Percentiles rank a stretch among this genome's conserved stretches.
phyloP scores from a whole-genome alignment of 371 early-diverging fungal species.

The Chytridium lagenaria region DNA sequence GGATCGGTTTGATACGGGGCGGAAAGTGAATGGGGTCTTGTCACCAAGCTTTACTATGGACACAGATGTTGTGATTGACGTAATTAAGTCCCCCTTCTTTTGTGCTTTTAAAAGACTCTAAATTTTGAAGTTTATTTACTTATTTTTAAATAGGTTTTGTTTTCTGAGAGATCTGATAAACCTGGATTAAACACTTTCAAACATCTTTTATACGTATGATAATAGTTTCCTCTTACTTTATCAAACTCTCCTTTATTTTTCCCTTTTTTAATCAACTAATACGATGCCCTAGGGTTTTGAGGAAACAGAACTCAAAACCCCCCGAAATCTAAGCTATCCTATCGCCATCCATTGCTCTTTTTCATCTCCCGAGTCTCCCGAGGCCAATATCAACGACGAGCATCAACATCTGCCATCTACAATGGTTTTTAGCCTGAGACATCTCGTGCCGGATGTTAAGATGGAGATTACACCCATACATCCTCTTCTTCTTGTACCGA shows the following conservation, averaged over 20 bases:
- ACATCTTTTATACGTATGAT: background rate
- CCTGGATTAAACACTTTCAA: background rate
- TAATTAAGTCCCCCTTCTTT: too few relatives aligned
- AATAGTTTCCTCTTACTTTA: too few relatives aligned
- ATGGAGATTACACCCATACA: conserved; percentile 22
- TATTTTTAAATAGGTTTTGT: background rate
- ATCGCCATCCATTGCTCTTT: background rate
- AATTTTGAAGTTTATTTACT: background rate
- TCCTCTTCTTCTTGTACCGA: conserved; percentile 25
- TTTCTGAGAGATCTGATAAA: background rate
- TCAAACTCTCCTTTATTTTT: background rate
- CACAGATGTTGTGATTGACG: conserved; percentile 19
- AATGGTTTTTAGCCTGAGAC: background rate
- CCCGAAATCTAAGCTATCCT: background rate
- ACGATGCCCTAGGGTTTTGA: background rate
- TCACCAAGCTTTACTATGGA: conserved; percentile 6
- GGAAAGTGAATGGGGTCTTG: background rate
- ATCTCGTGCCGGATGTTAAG: conserved; percentile 18
- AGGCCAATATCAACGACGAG: background rate
- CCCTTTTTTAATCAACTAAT: background rate
- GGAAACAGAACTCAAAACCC: background rate
- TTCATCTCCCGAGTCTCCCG: background rate
- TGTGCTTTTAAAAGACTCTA: background rate
- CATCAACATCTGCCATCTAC: background rate
- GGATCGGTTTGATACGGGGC: conserved; percentile 28